Evolutionary conservation across 129 eudicot genomes (phyloP).

Genomic region (Sambucus nigra): DNA sequence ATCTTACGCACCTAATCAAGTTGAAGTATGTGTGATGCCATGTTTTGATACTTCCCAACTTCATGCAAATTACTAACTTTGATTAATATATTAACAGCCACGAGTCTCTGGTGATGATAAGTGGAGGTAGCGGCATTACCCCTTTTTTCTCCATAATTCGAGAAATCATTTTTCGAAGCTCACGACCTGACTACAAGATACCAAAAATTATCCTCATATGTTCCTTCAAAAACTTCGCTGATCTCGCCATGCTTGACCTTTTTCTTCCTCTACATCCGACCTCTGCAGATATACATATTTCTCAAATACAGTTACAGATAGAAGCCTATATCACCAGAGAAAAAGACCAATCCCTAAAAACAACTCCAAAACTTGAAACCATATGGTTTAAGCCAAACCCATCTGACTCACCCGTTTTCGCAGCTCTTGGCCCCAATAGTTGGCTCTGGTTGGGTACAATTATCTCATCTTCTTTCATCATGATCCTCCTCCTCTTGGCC

Average conservation of each 20-base stretch:
- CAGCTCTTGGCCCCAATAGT: constrained; percentile 47
- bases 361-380: constrained; percentile 26
- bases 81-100: too few relatives aligned
- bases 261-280: constrained; percentile 40
- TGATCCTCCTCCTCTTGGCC: constrained; percentile 55
- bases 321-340: constrained; percentile 67
- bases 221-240: constrained; percentile 43
- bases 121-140: constrained; percentile 68
- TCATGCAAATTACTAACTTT: too few relatives aligned
- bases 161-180: constrained; percentile 32
- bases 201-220: constrained; percentile 43
- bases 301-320: constrained; percentile 33
- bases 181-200: constrained; percentile 22
- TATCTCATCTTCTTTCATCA: constrained; percentile 53
- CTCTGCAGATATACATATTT: constrained; percentile 12
- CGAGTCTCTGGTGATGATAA: constrained; percentile 48
- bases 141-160: constrained; percentile 67
- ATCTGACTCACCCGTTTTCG: constrained; percentile 36
- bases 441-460: constrained; percentile 66
- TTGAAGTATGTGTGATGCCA: too few relatives aligned
- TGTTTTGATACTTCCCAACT: neutral
- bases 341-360: constrained; percentile 21
- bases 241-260: constrained; percentile 62
- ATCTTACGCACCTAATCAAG: too few relatives aligned
- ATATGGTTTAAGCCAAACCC: constrained; percentile 45